phyloP scores from a whole-genome alignment of 495 filamentous ascomycete species.

The Corynascus novoguineensis region DNA sequence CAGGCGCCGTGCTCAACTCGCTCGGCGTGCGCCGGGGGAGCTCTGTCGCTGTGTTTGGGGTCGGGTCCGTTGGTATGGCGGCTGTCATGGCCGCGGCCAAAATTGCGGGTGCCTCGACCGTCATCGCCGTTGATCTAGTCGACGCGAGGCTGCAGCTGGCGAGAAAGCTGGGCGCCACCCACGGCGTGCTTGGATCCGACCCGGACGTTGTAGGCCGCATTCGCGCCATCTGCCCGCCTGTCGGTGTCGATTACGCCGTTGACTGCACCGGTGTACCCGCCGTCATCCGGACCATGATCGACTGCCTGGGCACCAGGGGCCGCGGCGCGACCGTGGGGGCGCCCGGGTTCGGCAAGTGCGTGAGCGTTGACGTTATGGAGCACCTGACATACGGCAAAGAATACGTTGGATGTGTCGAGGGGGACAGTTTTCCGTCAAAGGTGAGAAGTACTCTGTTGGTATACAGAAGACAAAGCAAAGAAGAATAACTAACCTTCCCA shows the following conservation, averaged over 20 bases:
- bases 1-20: constrained; percentile 40
- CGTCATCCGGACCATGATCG: constrained; percentile 32
- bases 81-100: constrained; percentile 45
- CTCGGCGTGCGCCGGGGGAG: constrained; percentile 48
- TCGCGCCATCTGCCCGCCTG: constrained; percentile 21
- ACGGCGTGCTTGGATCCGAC: constrained; percentile 25
- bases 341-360: constrained; percentile 26
- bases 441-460: constrained; percentile 12
- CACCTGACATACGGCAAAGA: constrained; percentile 30
- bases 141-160: constrained; percentile 56
- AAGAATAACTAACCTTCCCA: constrained; percentile 29
- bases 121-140: constrained; percentile 63
- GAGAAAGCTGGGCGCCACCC: constrained; percentile 51
- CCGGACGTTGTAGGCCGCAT: constrained; percentile 28
- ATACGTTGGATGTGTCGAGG: constrained; percentile 30
- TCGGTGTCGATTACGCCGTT: constrained; percentile 35
- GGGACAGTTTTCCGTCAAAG: constrained; percentile 24
- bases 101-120: constrained; percentile 21
- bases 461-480: neutral
- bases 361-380: constrained; percentile 24
- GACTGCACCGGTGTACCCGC: constrained; percentile 39
- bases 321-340: constrained; percentile 42
- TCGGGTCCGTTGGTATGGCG: constrained; percentile 66
- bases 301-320: constrained; percentile 34
- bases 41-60: constrained; percentile 64